Base-by-base conservation (phyloP, 805 yeast species). In the Candida saitoana region DNA sequence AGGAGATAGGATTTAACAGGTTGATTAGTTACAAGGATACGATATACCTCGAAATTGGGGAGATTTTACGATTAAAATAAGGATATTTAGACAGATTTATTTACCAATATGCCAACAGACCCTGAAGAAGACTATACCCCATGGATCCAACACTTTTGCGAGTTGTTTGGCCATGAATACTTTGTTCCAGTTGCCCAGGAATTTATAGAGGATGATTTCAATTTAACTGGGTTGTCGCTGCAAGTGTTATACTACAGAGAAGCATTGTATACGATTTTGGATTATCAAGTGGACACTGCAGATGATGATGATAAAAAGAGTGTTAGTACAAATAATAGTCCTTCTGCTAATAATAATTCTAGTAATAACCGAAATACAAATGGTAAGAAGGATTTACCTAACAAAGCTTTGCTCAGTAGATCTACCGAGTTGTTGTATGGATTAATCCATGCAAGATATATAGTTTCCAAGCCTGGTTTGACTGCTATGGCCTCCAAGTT, bases 131-230 rank as follows among this genome's bases (percentile, higher is more conserved):
- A 77, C 45, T 71, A 73, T 55, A 84, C 81, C 44, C 80, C 88
- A 35, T 89, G 96, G 96, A 83, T 88, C 51, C 78, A 84, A 46
- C 82, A 82, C 50, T 87, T 82, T 62, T 85, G 95, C 57, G 76
- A 84, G 36, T 69, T 79, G 52, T 84, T 82, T 55, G 91, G 91
- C 18, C 91, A 87, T 59, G 95, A 93, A 57, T 91, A 82, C 60
- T 89, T 89, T 62, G 95, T 90, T 34, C 95, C 90, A 52, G 96
- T 93, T 4, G 76, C 89, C 1, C 88, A 86, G 37, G 96, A 88
- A 38, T 93, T 89, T 62, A 87, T 93, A 46, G 97, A 90, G 54
- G 99, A 93, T 63, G 98, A 93, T 51, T 93, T 93, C 73, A 93
- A 93, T 59, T 73, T 93, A 55, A 90, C 98, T 1, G 97, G 98